Percentiles rank a stretch among this genome's conserved stretches.
These are phyloP conservation scores for Plasmopara muralis DNA, from an alignment of 352 stramenopile genomes.

Conservation along the genomic window DNA sequence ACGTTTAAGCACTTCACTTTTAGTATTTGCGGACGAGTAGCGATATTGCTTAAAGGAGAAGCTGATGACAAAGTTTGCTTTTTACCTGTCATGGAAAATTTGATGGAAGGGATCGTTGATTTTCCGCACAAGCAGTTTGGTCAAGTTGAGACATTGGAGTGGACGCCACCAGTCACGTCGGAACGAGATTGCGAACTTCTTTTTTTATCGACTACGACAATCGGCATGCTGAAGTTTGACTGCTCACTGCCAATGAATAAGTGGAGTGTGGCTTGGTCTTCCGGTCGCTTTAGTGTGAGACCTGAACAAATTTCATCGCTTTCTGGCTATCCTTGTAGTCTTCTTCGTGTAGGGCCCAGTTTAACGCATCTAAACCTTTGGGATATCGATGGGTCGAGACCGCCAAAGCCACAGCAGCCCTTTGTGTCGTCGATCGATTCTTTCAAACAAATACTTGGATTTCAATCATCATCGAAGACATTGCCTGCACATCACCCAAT, in stretches of 20 bases:
- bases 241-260: slow-evolving; percentile 28
- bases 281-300: slow-evolving; percentile 48
- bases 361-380: slow-evolving; percentile 52
- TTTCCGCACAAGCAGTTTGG: slow-evolving; percentile 59
- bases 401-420: slow-evolving; percentile 10
- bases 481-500: slow-evolving; percentile 51
- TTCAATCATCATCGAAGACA: slow-evolving; percentile 12
- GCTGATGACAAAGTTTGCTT: slow-evolving; percentile 42
- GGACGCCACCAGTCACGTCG: slow-evolving; percentile 45
- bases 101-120: slow-evolving; percentile 44
- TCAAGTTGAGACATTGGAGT: slow-evolving; percentile 50
- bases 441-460: slow-evolving; percentile 6
- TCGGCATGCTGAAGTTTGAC: slow-evolving; percentile 58
- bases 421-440: slow-evolving; percentile 5
- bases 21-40: slow-evolving; percentile 50
- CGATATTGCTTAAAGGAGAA: slow-evolving; percentile 43
- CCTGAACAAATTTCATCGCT: slow-evolving; percentile 48
- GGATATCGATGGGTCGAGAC: slow-evolving; percentile 31
- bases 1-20: slow-evolving; percentile 46
- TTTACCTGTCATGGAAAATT: slow-evolving; percentile 40
- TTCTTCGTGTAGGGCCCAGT: slow-evolving; percentile 41
- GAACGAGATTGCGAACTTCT: slow-evolving; percentile 52
- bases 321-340: slow-evolving; percentile 41
- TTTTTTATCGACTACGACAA: slow-evolving; percentile 57
- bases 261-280: slow-evolving; percentile 58